These are phyloP conservation scores for Fusarium temperatum DNA, from an alignment of 2,329 filamentous ascomycete genomes.

Conservation along the genomic window DNA sequence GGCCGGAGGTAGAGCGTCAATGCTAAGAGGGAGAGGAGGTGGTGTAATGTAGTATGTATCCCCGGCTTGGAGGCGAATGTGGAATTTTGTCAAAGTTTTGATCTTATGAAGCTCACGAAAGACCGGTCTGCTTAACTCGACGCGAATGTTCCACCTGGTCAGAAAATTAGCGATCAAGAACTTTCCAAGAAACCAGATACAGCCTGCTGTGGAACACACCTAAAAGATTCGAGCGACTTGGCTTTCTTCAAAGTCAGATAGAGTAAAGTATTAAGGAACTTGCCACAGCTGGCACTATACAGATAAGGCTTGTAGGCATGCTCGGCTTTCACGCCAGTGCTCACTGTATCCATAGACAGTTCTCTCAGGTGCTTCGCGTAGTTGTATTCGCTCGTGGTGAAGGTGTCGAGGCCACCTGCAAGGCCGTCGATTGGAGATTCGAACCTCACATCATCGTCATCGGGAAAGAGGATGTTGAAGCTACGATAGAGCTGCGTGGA, in stretches of 20 bases:
- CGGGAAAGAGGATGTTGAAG: constrained; percentile 69
- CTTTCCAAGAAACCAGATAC: neutral
- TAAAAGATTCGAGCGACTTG: constrained; percentile 64
- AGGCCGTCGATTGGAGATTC: constrained; percentile 66
- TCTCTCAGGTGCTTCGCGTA: constrained; percentile 67
- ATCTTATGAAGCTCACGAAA: constrained; percentile 66
- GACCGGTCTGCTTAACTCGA: constrained; percentile 68
- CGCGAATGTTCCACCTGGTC: constrained; percentile 69
- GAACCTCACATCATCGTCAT: constrained; percentile 62
- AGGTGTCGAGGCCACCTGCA: constrained; percentile 67
- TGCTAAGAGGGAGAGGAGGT: constrained; percentile 54
- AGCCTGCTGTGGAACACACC: constrained; percentile 50
- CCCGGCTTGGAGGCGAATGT: constrained; percentile 67
- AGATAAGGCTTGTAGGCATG: constrained; percentile 63
- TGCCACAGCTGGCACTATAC: constrained; percentile 65
- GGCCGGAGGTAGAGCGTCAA: constrained; percentile 44
- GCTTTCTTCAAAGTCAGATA: constrained; percentile 65
- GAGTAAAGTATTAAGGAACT: constrained; percentile 70
- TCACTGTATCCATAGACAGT: constrained; percentile 65
- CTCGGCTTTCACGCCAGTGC: constrained; percentile 62
- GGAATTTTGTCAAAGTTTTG: constrained; percentile 60
- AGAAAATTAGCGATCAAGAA: constrained; percentile 1
- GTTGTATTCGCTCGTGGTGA: constrained; percentile 70
- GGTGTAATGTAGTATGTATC: constrained; percentile 62
- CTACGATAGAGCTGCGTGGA: constrained; percentile 67